Evolutionary conservation across 2,329 filamentous ascomycete genomes (phyloP), one percentile per base, ranked within the genome.

Genomic region (Nectriaceae sp.): DNA sequence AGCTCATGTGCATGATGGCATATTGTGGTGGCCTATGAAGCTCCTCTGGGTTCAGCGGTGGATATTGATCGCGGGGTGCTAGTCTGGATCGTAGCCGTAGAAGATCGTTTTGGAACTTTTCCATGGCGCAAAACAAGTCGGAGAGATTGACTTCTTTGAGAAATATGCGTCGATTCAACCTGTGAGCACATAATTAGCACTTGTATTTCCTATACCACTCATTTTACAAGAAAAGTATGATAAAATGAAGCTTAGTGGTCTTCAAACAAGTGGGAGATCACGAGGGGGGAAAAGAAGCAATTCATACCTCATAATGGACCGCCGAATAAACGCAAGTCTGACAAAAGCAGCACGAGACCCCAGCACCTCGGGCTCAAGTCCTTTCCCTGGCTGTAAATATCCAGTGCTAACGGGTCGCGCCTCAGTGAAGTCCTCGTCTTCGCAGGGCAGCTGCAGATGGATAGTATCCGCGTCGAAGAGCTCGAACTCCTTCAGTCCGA

Each of bases 1-100:
- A 75, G 1, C 57, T 63, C 58, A 63, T 63, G 21, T 63, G 60
- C 60, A 58, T 60, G 16, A 51, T 55, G 21, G 51, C 46, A 20
- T 60, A 63, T 35, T 60, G 57, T 6, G 58, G 55, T 4, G 58
- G 48, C 13, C 44, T 47, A 10, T 57, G 52, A 3, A 48, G 11
- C 5, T 54, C 56, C 20, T 60, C 56, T 5, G 47, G 40, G 33
- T 52, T 54, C 16, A 45, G 21, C 3, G 52, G 46, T 8, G 58
- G 52, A 5, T 61, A 62, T 39, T 60, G 60, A 31, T 63, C 53
- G 1, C 38, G 21, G 5, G 58, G 55, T 1, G 58, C 53, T 13
- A 63, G 22, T 19, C 55, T 56, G 4, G 58, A 57, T 13, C 50
- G 37, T 0, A 63, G 36, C 0, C 60, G 56, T n/a, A 63, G 37